Conservation (phyloP, 1,284 basidiomycete species). For the Ganoderma resinaceum region DNA sequence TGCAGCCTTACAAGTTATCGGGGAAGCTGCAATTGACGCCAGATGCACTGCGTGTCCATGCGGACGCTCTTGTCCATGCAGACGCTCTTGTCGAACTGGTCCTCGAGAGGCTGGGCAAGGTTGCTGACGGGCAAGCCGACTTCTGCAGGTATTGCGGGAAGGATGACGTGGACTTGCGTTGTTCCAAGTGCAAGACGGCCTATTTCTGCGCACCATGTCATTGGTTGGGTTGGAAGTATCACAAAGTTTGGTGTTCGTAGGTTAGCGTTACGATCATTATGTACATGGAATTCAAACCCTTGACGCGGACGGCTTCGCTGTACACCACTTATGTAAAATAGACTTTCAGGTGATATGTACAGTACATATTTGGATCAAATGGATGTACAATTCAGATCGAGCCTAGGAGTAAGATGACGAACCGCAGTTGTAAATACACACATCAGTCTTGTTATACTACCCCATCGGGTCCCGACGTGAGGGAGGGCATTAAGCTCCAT, state of each 20-base stretch:
- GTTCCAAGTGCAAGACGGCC: slow-evolving; percentile 33
- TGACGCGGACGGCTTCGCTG: not conserved
- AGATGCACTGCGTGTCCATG: slow-evolving; percentile 19
- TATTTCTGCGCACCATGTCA: slow-evolving; percentile 31
- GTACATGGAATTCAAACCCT: not conserved
- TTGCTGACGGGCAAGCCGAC: slow-evolving; percentile 28
- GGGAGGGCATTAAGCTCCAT: too few species aligned
- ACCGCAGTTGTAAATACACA: too few species aligned
- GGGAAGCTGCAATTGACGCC: slow-evolving; percentile 24
- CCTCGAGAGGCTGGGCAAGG: slow-evolving; percentile 24
- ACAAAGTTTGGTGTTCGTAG: slow-evolving; percentile 30
- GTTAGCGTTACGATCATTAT: not conserved
- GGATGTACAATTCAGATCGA: too few species aligned
- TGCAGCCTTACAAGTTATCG: slow-evolving; percentile 25
- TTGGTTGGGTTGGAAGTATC: slow-evolving; percentile 33
- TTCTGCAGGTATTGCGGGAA: slow-evolving; percentile 35
- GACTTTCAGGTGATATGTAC: too few species aligned
- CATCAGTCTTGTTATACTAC: too few species aligned
- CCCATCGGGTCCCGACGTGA: too few species aligned
- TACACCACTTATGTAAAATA: not conserved
- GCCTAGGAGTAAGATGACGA: too few species aligned
- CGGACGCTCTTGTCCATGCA: slow-evolving; percentile 27
- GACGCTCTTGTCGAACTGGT: slow-evolving; percentile 27
- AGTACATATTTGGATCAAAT: too few species aligned
- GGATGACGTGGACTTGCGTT: slow-evolving; percentile 28